A percentile compares a stretch with the other conserved stretches of the same genome.
phyloP scores from a whole-genome alignment of 2,329 filamentous ascomycete genomes.

The Claviceps pazoutovae region DNA sequence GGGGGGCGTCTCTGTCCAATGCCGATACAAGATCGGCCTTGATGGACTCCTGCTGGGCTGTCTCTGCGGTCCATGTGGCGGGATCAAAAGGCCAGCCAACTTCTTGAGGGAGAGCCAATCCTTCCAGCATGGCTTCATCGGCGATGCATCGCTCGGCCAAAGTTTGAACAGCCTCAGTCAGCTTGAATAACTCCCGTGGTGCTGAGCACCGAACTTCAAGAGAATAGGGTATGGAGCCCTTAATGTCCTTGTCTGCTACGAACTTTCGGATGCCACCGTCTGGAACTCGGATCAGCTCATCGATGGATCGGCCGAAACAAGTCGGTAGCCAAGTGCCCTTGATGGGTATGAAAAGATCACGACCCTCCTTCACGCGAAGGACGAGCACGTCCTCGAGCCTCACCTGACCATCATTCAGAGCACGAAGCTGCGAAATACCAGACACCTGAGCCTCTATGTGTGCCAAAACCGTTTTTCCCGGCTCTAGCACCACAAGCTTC shows the following conservation, averaged over 20 bases:
- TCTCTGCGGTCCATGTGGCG: slow-evolving; percentile 18
- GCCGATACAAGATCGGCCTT: slow-evolving; percentile 41
- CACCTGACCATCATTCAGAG: slow-evolving; percentile 54
- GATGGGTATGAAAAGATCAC: slow-evolving; percentile 83
- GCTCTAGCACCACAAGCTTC: slow-evolving; percentile 54
- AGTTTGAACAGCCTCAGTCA: slow-evolving; percentile 64
- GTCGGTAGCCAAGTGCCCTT: slow-evolving; percentile 67
- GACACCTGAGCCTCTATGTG: slow-evolving; percentile 54
- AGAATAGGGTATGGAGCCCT: slow-evolving; percentile 39
- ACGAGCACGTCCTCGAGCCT: slow-evolving; percentile 77
- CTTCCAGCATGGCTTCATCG: slow-evolving; percentile 48
- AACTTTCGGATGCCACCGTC: slow-evolving; percentile 60
- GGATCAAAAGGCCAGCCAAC: slow-evolving; percentile 48
- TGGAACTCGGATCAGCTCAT: slow-evolving; percentile 75
- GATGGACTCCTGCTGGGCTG: slow-evolving; percentile 13
- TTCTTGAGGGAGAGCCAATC: slow-evolving; percentile 35
- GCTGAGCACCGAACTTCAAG: slow-evolving; percentile 60
- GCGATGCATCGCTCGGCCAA: slow-evolving; percentile 43
- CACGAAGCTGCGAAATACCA: slow-evolving; percentile 46
- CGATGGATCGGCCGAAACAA: slow-evolving; percentile 72
- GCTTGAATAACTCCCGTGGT: slow-evolving; percentile 74
- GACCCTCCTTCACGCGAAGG: slow-evolving; percentile 65
- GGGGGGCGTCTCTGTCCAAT: slow-evolving; percentile 53
- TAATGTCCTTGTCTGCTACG: slow-evolving; percentile 21
- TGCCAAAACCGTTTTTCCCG: slow-evolving; percentile 67